Percentiles rank a stretch among this genome's conserved stretches.
Conservation (phyloP, 805 yeast genomes). For the Ogataea henricii region DNA sequence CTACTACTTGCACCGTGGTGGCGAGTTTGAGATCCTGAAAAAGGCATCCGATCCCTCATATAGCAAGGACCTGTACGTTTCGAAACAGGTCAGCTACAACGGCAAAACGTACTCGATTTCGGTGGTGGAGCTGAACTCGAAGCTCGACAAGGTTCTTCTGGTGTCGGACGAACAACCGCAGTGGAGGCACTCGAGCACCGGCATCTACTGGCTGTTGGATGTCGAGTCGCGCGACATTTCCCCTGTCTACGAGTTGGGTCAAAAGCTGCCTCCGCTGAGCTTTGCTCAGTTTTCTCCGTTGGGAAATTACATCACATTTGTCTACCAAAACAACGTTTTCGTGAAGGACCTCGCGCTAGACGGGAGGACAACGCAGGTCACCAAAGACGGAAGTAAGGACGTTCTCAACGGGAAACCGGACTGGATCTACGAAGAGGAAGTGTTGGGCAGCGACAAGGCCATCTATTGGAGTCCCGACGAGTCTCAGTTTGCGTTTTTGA, state of each 20-base stretch:
- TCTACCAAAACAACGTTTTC: conserved; percentile 56
- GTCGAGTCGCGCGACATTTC: conserved; percentile 33
- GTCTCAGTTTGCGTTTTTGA: conserved; percentile 53
- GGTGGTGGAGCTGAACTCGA: conserved; percentile 44
- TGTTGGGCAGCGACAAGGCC: conserved; percentile 55
- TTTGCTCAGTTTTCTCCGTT: conserved; percentile 65
- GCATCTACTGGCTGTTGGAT: conserved; percentile 64
- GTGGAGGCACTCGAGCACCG: conserved; percentile 72
- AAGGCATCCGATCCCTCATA: conserved; percentile 35
- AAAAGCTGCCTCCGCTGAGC: conserved; percentile 41
- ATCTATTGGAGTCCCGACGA: conserved; percentile 78
- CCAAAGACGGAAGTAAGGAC: conserved; percentile 52
- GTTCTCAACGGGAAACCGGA: conserved; percentile 73
- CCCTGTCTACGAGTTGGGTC: conserved; percentile 23
- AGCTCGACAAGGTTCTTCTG: conserved; percentile 53
- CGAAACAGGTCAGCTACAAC: conserved; percentile 41
- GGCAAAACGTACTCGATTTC: conserved; percentile 43
- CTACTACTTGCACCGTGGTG: conserved; percentile 32
- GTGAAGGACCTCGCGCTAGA: conserved; percentile 40
- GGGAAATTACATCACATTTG: conserved; percentile 56
- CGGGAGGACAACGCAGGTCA: conserved; percentile 36
- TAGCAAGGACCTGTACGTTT: conserved; percentile 33
- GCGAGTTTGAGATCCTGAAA: conserved; percentile 17
- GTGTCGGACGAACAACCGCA: conserved; percentile 49
- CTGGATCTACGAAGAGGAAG: conserved; percentile 87